Conservation (phyloP, 805 yeast genomes). For the Pichia exigua region DNA sequence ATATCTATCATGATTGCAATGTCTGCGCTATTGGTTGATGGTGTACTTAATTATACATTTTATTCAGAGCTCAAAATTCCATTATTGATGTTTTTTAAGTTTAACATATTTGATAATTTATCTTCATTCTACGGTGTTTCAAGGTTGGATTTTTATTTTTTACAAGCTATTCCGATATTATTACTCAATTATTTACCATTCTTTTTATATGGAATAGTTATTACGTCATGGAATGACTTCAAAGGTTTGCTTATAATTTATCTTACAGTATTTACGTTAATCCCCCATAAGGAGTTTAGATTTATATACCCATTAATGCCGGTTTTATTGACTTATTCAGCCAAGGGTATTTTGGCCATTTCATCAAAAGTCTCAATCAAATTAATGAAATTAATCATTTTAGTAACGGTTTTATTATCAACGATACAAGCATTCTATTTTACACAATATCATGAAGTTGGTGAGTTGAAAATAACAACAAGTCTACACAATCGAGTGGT, state of each 20-base stretch:
- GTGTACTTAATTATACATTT: slow-evolving; percentile 48
- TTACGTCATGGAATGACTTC: slow-evolving; percentile 13
- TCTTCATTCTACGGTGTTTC: slow-evolving; percentile 81
- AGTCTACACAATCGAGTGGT: background rate
- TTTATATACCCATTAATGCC: slow-evolving; percentile 86
- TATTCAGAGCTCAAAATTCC: slow-evolving; percentile 57
- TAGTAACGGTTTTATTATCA: slow-evolving; percentile 11
- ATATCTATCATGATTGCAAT: slow-evolving; percentile 7
- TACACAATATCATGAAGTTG: slow-evolving; percentile 73
- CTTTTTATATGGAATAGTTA: slow-evolving; percentile 36
- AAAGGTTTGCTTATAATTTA: slow-evolving; percentile 32
- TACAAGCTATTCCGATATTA: slow-evolving; percentile 77
- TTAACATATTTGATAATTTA: slow-evolving; percentile 66
- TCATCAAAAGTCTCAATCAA: slow-evolving; percentile 3
- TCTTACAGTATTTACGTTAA: slow-evolving; percentile 48
- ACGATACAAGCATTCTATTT: slow-evolving; percentile 28
- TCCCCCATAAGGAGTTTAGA: slow-evolving; percentile 85
- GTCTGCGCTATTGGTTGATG: slow-evolving; percentile 30
- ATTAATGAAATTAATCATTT: slow-evolving; percentile 6
- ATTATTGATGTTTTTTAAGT: slow-evolving; percentile 58
- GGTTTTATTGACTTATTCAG: slow-evolving; percentile 45
- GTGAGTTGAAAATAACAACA: slow-evolving; percentile 45
- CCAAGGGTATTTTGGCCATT: slow-evolving; percentile 29
- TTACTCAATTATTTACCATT: slow-evolving; percentile 61
- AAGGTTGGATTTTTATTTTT: slow-evolving; percentile 76